Conservation (phyloP, 129 eudicot genomes). For the Sambucus nigra region DNA sequence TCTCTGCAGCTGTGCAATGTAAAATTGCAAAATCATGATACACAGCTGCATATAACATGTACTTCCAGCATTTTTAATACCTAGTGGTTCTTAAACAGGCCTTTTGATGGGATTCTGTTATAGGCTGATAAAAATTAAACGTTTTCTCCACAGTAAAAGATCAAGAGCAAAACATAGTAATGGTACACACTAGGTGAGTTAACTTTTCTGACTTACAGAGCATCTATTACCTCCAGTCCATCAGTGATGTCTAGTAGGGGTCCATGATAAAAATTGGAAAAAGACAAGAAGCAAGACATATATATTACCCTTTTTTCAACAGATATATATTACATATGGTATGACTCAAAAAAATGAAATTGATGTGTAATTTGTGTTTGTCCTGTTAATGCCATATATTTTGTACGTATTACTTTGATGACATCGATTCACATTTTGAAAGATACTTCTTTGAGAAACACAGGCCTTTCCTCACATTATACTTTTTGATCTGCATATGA, state of each 20-base stretch:
- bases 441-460: slow-evolving; percentile 20
- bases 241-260: background rate
- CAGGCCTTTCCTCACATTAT: slow-evolving; percentile 53
- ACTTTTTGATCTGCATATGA: slow-evolving; percentile 24
- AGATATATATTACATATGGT: slow-evolving; percentile 12
- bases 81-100: slow-evolving; percentile 2
- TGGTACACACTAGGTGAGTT: too few relatives aligned
- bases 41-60: background rate
- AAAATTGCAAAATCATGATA: background rate
- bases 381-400: slow-evolving; percentile 9
- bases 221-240: background rate
- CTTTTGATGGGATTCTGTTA: background rate
- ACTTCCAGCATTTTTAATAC: background rate
- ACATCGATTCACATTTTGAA: slow-evolving; percentile 17
- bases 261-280: background rate
- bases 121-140: background rate
- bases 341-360: slow-evolving; percentile 9
- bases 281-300: slow-evolving; percentile 2
- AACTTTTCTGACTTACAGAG: background rate
- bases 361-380: slow-evolving; percentile 2
- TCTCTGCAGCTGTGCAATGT: background rate
- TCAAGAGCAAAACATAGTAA: background rate
- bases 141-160: background rate
- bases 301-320: background rate
- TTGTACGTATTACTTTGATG: slow-evolving; percentile 15